phyloP scores from a whole-genome alignment of 495 filamentous ascomycete genomes.

The Rhizodiscina lignyota region DNA sequence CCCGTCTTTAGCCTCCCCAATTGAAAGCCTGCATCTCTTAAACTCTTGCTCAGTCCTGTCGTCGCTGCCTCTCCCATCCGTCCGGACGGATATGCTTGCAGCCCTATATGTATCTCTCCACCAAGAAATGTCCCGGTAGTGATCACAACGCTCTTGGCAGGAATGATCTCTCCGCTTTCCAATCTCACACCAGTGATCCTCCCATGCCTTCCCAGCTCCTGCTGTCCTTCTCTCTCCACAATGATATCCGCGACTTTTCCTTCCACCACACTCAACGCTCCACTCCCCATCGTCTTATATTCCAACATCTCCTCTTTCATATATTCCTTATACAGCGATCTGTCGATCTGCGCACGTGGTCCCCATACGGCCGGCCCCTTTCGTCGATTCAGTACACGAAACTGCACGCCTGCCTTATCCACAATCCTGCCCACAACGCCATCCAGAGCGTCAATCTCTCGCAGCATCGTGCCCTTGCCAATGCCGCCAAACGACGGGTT shows the following conservation, averaged over 20 bases:
- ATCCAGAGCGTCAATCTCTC: slow-evolving; percentile 91
- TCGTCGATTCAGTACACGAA: slow-evolving; percentile 67
- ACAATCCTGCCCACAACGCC: slow-evolving; percentile 78
- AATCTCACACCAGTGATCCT: slow-evolving; percentile 75
- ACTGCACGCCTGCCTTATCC: slow-evolving; percentile 88
- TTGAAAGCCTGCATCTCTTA: slow-evolving; percentile 78
- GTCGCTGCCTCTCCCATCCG: slow-evolving; percentile 91
- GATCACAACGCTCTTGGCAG: slow-evolving; percentile 70
- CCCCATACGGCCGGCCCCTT: slow-evolving; percentile 97
- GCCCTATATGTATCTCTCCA: slow-evolving; percentile 86
- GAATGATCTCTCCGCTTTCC: slow-evolving; percentile 75
- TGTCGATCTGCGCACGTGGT: slow-evolving; percentile 89
- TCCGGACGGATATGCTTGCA: slow-evolving; percentile 69
- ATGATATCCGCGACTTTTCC: slow-evolving; percentile 90
- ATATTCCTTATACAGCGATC: slow-evolving; percentile 71
- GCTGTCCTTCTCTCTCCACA: slow-evolving; percentile 34
- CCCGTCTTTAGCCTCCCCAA: slow-evolving; percentile 89
- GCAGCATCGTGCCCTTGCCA: slow-evolving; percentile 93
- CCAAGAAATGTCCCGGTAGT: slow-evolving; percentile 93
- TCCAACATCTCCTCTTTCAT: slow-evolving; percentile 75
- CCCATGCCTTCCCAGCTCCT: slow-evolving; percentile 35
- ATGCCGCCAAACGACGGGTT: slow-evolving; percentile 97
- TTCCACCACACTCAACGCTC: slow-evolving; percentile 53
- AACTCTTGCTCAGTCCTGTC: slow-evolving; percentile 80
- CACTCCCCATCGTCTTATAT: slow-evolving; percentile 62